These are phyloP conservation scores for Hypoxylon sp. DNA, from an alignment of 2,329 filamentous ascomycete genomes.

Conservation along the genomic window DNA sequence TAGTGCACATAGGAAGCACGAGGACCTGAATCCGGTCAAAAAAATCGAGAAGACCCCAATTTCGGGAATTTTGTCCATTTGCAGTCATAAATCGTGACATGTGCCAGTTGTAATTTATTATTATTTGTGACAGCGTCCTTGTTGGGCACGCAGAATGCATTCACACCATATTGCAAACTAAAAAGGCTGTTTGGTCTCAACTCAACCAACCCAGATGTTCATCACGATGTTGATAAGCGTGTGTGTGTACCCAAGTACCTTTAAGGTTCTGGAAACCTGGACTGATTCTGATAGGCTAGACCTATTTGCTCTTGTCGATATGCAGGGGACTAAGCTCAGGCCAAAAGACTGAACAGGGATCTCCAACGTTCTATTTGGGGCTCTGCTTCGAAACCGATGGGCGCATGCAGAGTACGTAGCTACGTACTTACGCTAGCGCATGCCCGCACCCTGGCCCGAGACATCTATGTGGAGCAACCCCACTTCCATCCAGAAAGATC, in stretches of 20 bases:
- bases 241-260: slow-evolving; percentile 31
- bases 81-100: slow-evolving; percentile 14
- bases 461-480: slow-evolving; percentile 41
- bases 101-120: slow-evolving; percentile 13
- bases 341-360: slow-evolving; percentile 40
- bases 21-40: slow-evolving; percentile 22
- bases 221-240: slow-evolving; percentile 34
- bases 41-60: slow-evolving; percentile 41
- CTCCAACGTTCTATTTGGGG: slow-evolving; percentile 48
- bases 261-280: slow-evolving; percentile 27
- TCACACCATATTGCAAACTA: background rate
- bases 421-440: slow-evolving; percentile 26
- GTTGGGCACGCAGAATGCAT: slow-evolving; percentile 5
- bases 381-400: slow-evolving; percentile 45
- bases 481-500: slow-evolving; percentile 36
- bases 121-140: slow-evolving; percentile 7
- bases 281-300: slow-evolving; percentile 30
- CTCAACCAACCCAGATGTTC: slow-evolving; percentile 18
- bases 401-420: slow-evolving; percentile 39
- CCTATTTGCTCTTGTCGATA: slow-evolving; percentile 43
- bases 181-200: slow-evolving; percentile 16
- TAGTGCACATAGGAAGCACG: slow-evolving; percentile 12
- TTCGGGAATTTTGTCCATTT: slow-evolving; percentile 11
- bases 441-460: slow-evolving; percentile 43
- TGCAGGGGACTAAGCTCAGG: slow-evolving; percentile 44